Evolutionary conservation across 768 basidiomycete species (phyloP).

Genomic region (Naematelia encephala): DNA sequence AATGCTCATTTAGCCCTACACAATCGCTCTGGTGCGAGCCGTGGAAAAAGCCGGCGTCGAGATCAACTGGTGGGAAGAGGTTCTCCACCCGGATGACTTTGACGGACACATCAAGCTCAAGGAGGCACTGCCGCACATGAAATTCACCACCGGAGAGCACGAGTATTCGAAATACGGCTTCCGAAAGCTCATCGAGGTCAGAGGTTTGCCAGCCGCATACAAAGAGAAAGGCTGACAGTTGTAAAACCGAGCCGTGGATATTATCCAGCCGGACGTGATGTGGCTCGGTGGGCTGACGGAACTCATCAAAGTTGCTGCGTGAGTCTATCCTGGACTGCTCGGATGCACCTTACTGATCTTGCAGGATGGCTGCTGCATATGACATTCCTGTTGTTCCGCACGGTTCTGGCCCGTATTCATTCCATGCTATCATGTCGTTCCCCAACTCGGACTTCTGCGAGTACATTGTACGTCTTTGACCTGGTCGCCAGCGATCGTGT

Average conservation of each 20-base stretch:
- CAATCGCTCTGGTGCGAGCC: conserved; percentile 15
- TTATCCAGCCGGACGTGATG: conserved; percentile 53
- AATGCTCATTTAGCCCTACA: background rate
- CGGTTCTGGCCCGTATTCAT: conserved; percentile 56
- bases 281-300: conserved; percentile 52
- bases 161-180: conserved; percentile 50
- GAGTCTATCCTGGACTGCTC: conserved; percentile 6
- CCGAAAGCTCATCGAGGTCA: conserved; percentile 1
- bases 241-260: conserved; percentile 52
- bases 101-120: conserved; percentile 51
- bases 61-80: conserved; percentile 54
- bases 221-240: conserved; percentile 51
- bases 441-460: conserved; percentile 51
- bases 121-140: conserved; percentile 47
- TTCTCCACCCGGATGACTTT: conserved; percentile 52
- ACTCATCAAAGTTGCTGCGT: conserved; percentile 50
- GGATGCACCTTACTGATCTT: conserved; percentile 1
- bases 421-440: conserved; percentile 56
- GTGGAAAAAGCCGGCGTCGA: conserved; percentile 50
- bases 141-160: conserved; percentile 54
- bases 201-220: background rate
- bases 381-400: conserved; percentile 57
- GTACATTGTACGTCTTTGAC: conserved; percentile 33
- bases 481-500: conserved; percentile 10
- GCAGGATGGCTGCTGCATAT: conserved; percentile 53